phyloP scores from a whole-genome alignment of 2,329 filamentous ascomycete genomes.

The Ampelomyces quisqualis region DNA sequence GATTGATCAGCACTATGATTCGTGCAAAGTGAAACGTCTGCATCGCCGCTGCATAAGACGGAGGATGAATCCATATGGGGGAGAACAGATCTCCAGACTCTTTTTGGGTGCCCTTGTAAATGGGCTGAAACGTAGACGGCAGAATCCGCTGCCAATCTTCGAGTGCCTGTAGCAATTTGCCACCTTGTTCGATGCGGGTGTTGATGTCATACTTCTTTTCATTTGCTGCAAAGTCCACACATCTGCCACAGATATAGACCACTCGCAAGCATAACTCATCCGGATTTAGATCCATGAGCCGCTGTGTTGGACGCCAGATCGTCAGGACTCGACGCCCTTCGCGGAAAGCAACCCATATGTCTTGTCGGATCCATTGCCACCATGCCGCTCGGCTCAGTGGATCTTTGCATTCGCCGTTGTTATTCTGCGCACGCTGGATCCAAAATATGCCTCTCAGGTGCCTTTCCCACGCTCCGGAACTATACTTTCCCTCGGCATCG shows the following conservation, averaged over 20 bases:
- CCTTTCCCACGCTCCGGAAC: slow-evolving; percentile 57
- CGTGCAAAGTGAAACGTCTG: slow-evolving; percentile 57
- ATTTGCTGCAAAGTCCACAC: slow-evolving; percentile 60
- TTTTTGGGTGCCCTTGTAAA: slow-evolving; percentile 34
- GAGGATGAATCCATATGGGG: slow-evolving; percentile 35
- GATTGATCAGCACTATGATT: slow-evolving; percentile 56
- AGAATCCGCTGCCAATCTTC: slow-evolving; percentile 53
- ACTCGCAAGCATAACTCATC: slow-evolving; percentile 58
- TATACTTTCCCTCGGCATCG: slow-evolving; percentile 52
- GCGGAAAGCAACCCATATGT: slow-evolving; percentile 64
- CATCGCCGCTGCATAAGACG: slow-evolving; percentile 47
- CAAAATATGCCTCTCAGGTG: slow-evolving; percentile 66
- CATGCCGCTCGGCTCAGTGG: slow-evolving; percentile 61
- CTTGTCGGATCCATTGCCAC: slow-evolving; percentile 68
- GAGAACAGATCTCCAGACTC: slow-evolving; percentile 18
- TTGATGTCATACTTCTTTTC: slow-evolving; percentile 49
- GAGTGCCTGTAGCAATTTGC: slow-evolving; percentile 51
- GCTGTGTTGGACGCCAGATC: slow-evolving; percentile 58
- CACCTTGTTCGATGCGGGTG: slow-evolving; percentile 51
- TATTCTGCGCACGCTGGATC: slow-evolving; percentile 63
- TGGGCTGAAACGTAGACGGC: slow-evolving; percentile 49
- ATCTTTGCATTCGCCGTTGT: slow-evolving; percentile 57
- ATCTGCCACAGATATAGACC: slow-evolving; percentile 58
- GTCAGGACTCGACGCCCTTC: slow-evolving; percentile 59
- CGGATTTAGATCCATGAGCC: slow-evolving; percentile 51